Evolutionary conservation across 768 basidiomycete species (phyloP).

Genomic region (Termitomyces titanicus): DNA sequence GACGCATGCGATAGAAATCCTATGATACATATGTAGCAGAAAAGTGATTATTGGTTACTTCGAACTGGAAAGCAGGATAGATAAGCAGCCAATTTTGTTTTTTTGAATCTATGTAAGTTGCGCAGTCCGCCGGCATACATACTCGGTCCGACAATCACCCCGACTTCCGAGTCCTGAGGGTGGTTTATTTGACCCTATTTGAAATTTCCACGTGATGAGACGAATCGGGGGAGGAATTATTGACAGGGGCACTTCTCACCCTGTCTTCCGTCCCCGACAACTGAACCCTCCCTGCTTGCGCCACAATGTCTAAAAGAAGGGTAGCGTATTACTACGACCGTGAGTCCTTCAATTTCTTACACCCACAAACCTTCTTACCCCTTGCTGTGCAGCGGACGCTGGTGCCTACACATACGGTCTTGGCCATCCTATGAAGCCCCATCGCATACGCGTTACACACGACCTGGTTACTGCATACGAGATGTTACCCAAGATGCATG

Average conservation of each 20-base stretch:
- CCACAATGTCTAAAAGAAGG: conserved; percentile 62
- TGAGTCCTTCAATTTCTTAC: conserved; percentile 17
- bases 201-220: neutral
- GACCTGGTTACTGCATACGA: conserved; percentile 88
- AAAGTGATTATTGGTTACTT: no score
- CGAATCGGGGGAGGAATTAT: neutral
- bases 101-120: no score
- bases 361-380: neutral
- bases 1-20: no score
- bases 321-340: conserved; percentile 83
- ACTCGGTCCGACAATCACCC: no score
- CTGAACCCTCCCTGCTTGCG: conserved; percentile 2
- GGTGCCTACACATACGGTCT: conserved; percentile 76
- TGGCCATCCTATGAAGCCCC: conserved; percentile 95
- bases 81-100: no score
- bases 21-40: no score
- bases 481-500: conserved; percentile 90
- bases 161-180: neutral
- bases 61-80: no score
- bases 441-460: conserved; percentile 92
- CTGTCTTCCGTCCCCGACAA: conserved; percentile 4
- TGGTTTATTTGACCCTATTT: neutral
- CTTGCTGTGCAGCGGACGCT: conserved; percentile 53
- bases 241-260: conserved; percentile 7
- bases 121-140: no score